Conservation (phyloP, 164 flowering plant genomes). For the Magnolia changhungtana region DNA sequence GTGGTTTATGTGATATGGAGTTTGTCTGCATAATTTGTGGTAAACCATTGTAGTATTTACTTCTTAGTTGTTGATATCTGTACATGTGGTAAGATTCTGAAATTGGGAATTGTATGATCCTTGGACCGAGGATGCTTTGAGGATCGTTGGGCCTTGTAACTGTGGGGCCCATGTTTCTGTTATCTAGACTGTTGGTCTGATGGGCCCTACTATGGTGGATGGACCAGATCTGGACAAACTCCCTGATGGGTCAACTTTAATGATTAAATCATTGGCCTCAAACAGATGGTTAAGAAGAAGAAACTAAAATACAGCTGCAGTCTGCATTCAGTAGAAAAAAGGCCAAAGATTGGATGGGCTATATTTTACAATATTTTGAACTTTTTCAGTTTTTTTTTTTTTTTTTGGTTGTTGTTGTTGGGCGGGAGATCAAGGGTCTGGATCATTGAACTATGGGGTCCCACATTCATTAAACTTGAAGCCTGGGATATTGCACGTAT, state of each 20-base stretch:
- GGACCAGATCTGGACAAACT: background rate
- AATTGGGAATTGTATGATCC: background rate
- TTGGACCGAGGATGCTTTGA: background rate
- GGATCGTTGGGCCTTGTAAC: background rate
- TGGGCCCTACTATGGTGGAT: background rate
- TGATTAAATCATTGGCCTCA: background rate
- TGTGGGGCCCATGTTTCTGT: background rate
- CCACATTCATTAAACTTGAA: too few relatives aligned
- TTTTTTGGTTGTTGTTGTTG: too few relatives aligned
- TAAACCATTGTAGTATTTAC: background rate
- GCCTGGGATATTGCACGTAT: too few relatives aligned
- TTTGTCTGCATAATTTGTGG: background rate
- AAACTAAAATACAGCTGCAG: background rate
- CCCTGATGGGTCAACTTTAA: background rate
- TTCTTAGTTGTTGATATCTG: background rate
- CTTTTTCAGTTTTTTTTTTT: background rate
- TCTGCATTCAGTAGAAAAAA: background rate
- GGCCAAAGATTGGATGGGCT: background rate
- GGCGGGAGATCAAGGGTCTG: too few relatives aligned
- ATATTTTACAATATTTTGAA: background rate
- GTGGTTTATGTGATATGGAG: too few relatives aligned
- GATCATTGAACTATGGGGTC: too few relatives aligned
- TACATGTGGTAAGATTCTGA: background rate
- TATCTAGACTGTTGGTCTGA: background rate
- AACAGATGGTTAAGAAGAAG: background rate